Percentiles rank a stretch among this genome's conserved stretches.
Conservation (phyloP, 2,329 filamentous ascomycete species). For the Alternaria angustiovoidea region DNA sequence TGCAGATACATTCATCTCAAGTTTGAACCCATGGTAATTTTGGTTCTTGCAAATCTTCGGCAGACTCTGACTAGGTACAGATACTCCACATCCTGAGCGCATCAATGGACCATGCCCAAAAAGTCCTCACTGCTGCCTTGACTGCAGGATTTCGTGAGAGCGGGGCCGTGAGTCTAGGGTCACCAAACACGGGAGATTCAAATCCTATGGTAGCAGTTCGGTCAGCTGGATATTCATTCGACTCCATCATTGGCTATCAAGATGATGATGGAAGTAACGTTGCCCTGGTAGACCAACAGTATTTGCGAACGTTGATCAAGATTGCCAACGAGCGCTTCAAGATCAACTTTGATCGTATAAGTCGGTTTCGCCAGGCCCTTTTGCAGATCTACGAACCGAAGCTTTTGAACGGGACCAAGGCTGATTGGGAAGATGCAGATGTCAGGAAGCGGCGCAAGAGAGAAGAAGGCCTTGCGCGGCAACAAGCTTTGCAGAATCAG, state of each 20-base stretch:
- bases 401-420: slow-evolving; percentile 12
- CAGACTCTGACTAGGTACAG: slow-evolving; percentile 57
- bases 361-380: slow-evolving; percentile 67
- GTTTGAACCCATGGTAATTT: slow-evolving; percentile 89
- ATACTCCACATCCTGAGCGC: slow-evolving; percentile 88
- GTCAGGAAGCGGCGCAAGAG: slow-evolving; percentile 51
- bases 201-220: slow-evolving; percentile 85
- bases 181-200: slow-evolving; percentile 48
- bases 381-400: slow-evolving; percentile 32
- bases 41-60: neutral
- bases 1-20: slow-evolving; percentile 77
- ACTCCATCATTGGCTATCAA: slow-evolving; percentile 76
- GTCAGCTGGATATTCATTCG: slow-evolving; percentile 81
- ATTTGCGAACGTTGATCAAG: slow-evolving; percentile 71
- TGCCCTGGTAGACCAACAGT: slow-evolving; percentile 67
- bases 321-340: slow-evolving; percentile 79
- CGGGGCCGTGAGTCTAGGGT: slow-evolving; percentile 74
- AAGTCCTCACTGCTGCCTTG: slow-evolving; percentile 76
- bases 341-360: slow-evolving; percentile 73
- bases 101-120: slow-evolving; percentile 76
- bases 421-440: slow-evolving; percentile 54
- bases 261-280: slow-evolving; percentile 52
- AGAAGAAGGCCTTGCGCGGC: slow-evolving; percentile 59
- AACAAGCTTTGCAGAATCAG: slow-evolving; percentile 47
- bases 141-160: slow-evolving; percentile 90